These are phyloP conservation scores for Panicum miliaceum DNA, from an alignment of 176 grass and related monocot genomes.

Conservation along the genomic window DNA sequence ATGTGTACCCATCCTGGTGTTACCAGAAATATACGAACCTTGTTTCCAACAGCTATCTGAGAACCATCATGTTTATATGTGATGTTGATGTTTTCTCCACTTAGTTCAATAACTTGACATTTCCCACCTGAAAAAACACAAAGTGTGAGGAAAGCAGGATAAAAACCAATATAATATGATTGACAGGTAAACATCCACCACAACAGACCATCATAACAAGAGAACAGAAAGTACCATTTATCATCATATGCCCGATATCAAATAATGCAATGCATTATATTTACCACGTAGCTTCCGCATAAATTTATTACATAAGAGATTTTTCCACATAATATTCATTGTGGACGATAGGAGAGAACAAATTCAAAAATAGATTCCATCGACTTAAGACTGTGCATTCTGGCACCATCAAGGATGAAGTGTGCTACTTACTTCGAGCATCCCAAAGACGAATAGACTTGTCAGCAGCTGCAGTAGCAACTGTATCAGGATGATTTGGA, in stretches of 20 bases:
- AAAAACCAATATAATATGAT: slow-evolving; percentile 15
- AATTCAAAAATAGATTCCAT: background rate
- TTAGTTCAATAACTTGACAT: slow-evolving; percentile 91
- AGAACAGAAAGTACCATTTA: slow-evolving; percentile 13
- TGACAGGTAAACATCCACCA: slow-evolving; percentile 27
- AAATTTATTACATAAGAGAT: slow-evolving; percentile 21
- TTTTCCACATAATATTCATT: slow-evolving; percentile 20
- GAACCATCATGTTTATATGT: slow-evolving; percentile 94
- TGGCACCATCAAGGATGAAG: slow-evolving; percentile 34
- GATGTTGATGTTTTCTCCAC: slow-evolving; percentile 99
- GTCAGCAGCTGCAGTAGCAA: slow-evolving; percentile 97
- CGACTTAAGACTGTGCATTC: slow-evolving; percentile 10
- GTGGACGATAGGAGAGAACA: slow-evolving; percentile 22
- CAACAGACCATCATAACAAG: background rate
- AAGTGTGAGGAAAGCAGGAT: slow-evolving; percentile 29
- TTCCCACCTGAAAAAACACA: slow-evolving; percentile 81
- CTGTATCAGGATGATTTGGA: slow-evolving; percentile 91
- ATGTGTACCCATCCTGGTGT: slow-evolving; percentile 4
- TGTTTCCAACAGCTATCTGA: slow-evolving; percentile 98
- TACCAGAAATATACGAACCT: slow-evolving; percentile 58
- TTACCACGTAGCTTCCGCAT: background rate
- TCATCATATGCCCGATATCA: slow-evolving; percentile 19
- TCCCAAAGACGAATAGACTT: slow-evolving; percentile 98
- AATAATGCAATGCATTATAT: background rate
- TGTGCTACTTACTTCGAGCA: slow-evolving; percentile 78